A percentile compares a stretch with the other conserved stretches of the same genome.
Evolutionary conservation across 1,284 basidiomycete species (phyloP).

Genomic region (Malassezia japonica): DNA sequence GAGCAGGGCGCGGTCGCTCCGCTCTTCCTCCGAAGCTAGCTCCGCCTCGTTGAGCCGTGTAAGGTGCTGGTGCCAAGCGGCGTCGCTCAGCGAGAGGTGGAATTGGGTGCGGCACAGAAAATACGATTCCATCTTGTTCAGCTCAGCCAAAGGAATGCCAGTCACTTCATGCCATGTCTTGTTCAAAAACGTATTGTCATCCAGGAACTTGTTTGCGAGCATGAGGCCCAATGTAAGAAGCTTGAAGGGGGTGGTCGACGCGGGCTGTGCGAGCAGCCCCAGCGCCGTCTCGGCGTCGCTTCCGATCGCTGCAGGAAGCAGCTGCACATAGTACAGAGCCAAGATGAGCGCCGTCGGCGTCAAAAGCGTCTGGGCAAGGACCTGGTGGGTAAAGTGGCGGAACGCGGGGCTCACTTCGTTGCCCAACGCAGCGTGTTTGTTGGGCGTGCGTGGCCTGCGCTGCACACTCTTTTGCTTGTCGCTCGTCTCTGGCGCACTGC

Average conservation of each 20-base stretch:
- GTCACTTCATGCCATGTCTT: slow-evolving; percentile 49
- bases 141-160: slow-evolving; percentile 40
- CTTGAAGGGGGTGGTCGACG: slow-evolving; percentile 45
- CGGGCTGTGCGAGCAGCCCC: slow-evolving; percentile 39
- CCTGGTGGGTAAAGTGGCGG: slow-evolving; percentile 42
- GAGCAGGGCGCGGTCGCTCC: background rate
- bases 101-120: slow-evolving; percentile 41
- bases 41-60: background rate
- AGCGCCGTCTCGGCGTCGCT: slow-evolving; percentile 28
- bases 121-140: slow-evolving; percentile 44
- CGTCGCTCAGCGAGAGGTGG: slow-evolving; percentile 36
- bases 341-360: slow-evolving; percentile 41
- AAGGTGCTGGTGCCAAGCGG: slow-evolving; percentile 27
- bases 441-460: slow-evolving; percentile 21
- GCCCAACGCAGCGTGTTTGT: slow-evolving; percentile 3
- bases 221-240: slow-evolving; percentile 44
- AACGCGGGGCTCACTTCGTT: slow-evolving; percentile 41
- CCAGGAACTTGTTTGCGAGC: slow-evolving; percentile 48
- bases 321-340: slow-evolving; percentile 35
- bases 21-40: background rate
- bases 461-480: slow-evolving; percentile 18
- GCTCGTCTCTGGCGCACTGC: slow-evolving; percentile 11
- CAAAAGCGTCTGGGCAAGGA: slow-evolving; percentile 41
- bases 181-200: slow-evolving; percentile 48
- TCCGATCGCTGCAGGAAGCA: slow-evolving; percentile 24